Evolutionary conservation across 2,329 filamentous ascomycete genomes (phyloP).

Genomic region (Beauveria varroae): DNA sequence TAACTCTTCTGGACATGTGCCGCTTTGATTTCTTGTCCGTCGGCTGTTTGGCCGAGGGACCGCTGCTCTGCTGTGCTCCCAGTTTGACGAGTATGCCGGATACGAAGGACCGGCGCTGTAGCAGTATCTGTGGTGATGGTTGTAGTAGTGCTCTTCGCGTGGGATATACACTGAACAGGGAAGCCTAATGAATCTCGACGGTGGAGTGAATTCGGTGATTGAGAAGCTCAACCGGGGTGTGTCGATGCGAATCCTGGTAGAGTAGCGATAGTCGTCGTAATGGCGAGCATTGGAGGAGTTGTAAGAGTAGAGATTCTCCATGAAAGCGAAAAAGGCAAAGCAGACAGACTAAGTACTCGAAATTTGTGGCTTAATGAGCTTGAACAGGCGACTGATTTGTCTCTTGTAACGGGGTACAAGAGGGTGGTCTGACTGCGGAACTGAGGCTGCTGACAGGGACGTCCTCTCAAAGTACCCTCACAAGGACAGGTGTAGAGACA

Average conservation of each 20-base stretch:
- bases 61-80: slow-evolving; percentile 13
- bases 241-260: not conserved
- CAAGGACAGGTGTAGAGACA: slow-evolving; percentile 3
- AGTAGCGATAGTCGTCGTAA: not conserved
- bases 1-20: slow-evolving; percentile 29
- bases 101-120: slow-evolving; percentile 2
- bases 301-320: not conserved
- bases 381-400: not conserved
- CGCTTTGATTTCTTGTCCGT: slow-evolving; percentile 7
- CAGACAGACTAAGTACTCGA: not conserved
- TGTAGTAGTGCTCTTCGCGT: not conserved
- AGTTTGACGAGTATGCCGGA: slow-evolving; percentile 10
- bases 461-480: not conserved
- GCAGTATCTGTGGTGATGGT: not conserved
- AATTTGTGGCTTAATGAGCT: not conserved
- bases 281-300: not conserved
- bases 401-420: not conserved
- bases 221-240: not conserved
- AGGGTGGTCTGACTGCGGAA: slow-evolving; percentile 8
- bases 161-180: not conserved
- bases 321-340: not conserved
- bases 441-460: slow-evolving; percentile 6
- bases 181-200: not conserved
- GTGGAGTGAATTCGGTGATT: not conserved
- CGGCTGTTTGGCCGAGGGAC: not conserved